Conservation (phyloP, 2,329 filamentous ascomycete genomes). For the Ciborinia camelliae region DNA sequence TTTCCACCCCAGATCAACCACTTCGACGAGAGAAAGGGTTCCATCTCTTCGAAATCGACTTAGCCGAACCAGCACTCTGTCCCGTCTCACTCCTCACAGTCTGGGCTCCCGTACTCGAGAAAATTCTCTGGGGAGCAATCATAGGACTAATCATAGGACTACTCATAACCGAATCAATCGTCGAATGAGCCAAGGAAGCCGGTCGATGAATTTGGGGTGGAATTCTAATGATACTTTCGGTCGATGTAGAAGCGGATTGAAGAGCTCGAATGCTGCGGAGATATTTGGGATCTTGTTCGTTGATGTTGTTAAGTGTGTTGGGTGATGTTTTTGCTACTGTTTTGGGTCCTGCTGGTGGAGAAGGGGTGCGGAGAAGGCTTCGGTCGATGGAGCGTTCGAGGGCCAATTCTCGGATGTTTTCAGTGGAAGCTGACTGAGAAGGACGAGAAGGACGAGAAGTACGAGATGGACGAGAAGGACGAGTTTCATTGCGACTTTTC, state of each 20-base stretch:
- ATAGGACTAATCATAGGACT: background rate
- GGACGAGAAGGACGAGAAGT: background rate
- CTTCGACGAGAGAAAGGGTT: background rate
- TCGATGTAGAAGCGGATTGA: conserved; percentile 9
- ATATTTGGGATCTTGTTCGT: conserved; percentile 30
- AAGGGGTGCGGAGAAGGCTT: conserved; percentile 12
- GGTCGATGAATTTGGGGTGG: background rate
- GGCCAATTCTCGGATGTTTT: background rate
- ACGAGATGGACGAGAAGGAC: background rate
- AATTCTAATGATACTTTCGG: background rate
- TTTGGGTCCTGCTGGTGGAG: background rate
- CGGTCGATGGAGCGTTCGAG: conserved; percentile 10
- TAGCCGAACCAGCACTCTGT: background rate
- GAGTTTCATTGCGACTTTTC: background rate
- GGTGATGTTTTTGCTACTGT: conserved; percentile 18
- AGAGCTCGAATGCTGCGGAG: conserved; percentile 25
- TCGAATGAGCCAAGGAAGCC: background rate
- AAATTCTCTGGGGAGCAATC: background rate
- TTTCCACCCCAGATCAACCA: background rate
- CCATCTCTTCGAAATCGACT: background rate
- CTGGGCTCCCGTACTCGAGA: background rate
- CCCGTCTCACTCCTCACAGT: background rate
- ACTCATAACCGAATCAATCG: background rate
- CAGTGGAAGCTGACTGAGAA: background rate
- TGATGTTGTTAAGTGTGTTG: conserved; percentile 28